Evolutionary conservation across 2,329 filamentous ascomycete species (phyloP), one percentile per base, ranked within the genome.

Genomic region (Cyphellophora europaea): DNA sequence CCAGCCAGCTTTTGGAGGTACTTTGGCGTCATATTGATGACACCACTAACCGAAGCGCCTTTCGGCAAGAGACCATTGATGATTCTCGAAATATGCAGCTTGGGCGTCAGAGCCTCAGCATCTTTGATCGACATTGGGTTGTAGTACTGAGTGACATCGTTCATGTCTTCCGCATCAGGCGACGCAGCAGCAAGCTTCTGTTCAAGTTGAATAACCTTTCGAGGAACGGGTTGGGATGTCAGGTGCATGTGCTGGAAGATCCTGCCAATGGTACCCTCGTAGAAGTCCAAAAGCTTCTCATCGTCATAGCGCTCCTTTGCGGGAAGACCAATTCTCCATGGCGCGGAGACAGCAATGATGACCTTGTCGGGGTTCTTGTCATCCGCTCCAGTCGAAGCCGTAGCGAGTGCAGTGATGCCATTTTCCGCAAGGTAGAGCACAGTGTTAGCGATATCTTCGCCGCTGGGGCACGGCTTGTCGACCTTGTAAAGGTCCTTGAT

Each of bases 91-190:
- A 82, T 53, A 10, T 67, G 63, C 6, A 82, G 57, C 35, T 74
- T 63, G 2, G 78, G 77, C 1, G 71, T 56, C 14, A 81, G 57
- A 3, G 61, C 59, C 19, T 67, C 61, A 5, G 69, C 70, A 35
- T 80, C 70, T 8, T 68, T 57, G 12, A 80, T 54, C 6, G 66
- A 66, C 53, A 71, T 69, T 1, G 76, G 76, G 48, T 81, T 82
- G 55, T 82, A 82, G 44, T 71, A 74, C 60, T 79, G 43, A 10
- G 74, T 78, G 30, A 80, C 71, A 53, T 80, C 74, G 40, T 74
- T 62, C 12, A 66, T 65, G 36, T 75, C 70, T 51, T 74, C 69
- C 2, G 69, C 66, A 41, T 71, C 67, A 3, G 76, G 74, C 4
- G 72, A 72, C 21, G 69, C 66, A 32, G 66, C 60, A 3, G 77